Conservation (phyloP, 169 alveolate species). For the Plasmodium coatneyi region DNA sequence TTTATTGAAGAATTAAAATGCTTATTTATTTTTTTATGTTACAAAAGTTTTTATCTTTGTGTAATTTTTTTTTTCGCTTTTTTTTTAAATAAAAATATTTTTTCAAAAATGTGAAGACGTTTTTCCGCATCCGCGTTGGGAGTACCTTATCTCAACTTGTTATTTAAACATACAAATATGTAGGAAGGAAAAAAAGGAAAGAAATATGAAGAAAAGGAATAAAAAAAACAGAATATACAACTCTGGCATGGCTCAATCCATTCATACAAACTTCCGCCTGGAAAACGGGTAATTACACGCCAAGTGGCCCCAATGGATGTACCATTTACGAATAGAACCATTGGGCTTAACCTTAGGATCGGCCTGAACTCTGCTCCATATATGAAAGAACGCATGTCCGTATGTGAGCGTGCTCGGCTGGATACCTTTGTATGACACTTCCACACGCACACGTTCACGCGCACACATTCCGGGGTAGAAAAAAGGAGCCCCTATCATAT, state of each 20-base stretch:
- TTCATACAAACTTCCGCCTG: background rate
- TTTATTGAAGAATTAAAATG: too few relatives aligned
- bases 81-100: too few relatives aligned
- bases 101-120: too few relatives aligned
- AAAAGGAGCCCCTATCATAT: background rate
- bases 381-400: background rate
- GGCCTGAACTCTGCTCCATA: background rate
- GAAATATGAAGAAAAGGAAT: too few relatives aligned
- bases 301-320: background rate
- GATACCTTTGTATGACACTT: background rate
- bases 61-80: too few relatives aligned
- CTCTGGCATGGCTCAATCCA: background rate
- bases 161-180: too few relatives aligned
- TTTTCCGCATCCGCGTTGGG: too few relatives aligned
- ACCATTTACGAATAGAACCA: background rate
- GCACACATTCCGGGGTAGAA: background rate
- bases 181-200: too few relatives aligned
- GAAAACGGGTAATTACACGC: background rate
- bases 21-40: too few relatives aligned
- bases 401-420: background rate
- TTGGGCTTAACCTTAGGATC: background rate
- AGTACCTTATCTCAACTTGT: too few relatives aligned
- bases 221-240: background rate
- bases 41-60: too few relatives aligned
- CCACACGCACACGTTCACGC: too few relatives aligned